Conservation (phyloP, 2,329 filamentous ascomycete genomes). For the Paecilomyces sp. region DNA sequence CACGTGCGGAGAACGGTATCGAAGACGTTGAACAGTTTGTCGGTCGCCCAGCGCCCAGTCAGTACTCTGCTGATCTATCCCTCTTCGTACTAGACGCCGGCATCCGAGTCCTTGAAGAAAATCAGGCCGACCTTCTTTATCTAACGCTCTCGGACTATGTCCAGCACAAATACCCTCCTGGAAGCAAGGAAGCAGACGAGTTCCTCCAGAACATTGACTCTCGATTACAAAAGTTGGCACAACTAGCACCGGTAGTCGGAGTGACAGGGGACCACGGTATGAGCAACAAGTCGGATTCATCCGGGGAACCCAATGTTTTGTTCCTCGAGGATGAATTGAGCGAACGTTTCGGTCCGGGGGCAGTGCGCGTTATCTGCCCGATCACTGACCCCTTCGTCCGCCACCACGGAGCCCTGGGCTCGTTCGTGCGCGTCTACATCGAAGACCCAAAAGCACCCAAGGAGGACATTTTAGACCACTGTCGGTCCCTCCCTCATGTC, state of each 20-base stretch:
- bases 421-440: conserved; percentile 36
- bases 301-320: conserved; percentile 31
- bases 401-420: conserved; percentile 38
- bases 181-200: conserved; percentile 26
- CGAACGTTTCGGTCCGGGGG: conserved; percentile 19
- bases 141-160: conserved; percentile 40
- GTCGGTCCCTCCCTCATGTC: conserved; percentile 22
- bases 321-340: conserved; percentile 34
- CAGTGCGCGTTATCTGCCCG: conserved; percentile 36
- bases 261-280: conserved; percentile 40
- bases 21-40: conserved; percentile 30
- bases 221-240: conserved; percentile 23
- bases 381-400: conserved; percentile 39
- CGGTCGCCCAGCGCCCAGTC: conserved; percentile 27
- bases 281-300: conserved; percentile 30
- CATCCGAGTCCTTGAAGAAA: conserved; percentile 34
- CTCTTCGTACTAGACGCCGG: conserved; percentile 39
- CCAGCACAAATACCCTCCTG: conserved; percentile 38
- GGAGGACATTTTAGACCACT: conserved; percentile 21
- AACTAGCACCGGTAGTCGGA: conserved; percentile 29
- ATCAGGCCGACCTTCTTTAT: conserved; percentile 34
- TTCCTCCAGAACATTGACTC: conserved; percentile 31
- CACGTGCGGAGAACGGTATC: conserved; percentile 27
- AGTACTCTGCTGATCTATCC: conserved; percentile 40
- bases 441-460: conserved; percentile 12